Base-by-base conservation (phyloP, 257 asterid genomes). In the Lithospermum erythrorhizon region DNA sequence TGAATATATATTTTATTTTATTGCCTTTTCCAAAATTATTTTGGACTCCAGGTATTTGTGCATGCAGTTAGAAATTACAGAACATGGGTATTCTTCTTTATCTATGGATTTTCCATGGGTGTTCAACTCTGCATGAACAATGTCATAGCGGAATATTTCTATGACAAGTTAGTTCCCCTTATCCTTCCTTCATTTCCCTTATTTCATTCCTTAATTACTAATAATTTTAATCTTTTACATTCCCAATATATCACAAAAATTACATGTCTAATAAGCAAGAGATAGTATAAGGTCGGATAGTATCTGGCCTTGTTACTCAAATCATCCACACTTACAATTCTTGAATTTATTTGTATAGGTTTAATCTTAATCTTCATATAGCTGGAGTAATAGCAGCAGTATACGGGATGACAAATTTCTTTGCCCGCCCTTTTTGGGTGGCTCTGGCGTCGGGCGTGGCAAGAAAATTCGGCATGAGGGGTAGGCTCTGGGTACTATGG, bases 51-150 rank as follows among this genome's bases (percentile, higher is more conserved):
- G 87, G 72, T 82, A 14, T 6, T 85, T 27, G 75, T 81, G 86
- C 70, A 77, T 48, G 90, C 90, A 0, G 78, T 60, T 15, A 80
- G 84, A 52, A 85, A 85, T 66, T 85, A 85, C 72, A 71, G 94
- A 25, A 85, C 94, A 2, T 85, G 94, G 94, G 75, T 82, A 16
- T 83, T 82, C 41, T 83, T 73, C 16, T 78, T 80, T 6, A 72
- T 85, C 14, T 85, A 85, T 14, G 94, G 94, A 13, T 85, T 78
- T 35, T 85, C 94, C 3, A 82, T 82, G 89, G 94, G 94, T 18
- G 90, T 85, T 8, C 87, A 85, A 55, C 37, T 85, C 41, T 71
- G 87, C 0, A 82, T 83, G 0, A 85, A 82, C 60, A 85, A 85
- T 41, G 87, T 85, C 11, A 66, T 80, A 9, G 85, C 94, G 0